Evolutionary conservation across 345 rosid genomes (phyloP), one percentile per base, ranked within the genome.

Genomic region (Combretum micranthum): DNA sequence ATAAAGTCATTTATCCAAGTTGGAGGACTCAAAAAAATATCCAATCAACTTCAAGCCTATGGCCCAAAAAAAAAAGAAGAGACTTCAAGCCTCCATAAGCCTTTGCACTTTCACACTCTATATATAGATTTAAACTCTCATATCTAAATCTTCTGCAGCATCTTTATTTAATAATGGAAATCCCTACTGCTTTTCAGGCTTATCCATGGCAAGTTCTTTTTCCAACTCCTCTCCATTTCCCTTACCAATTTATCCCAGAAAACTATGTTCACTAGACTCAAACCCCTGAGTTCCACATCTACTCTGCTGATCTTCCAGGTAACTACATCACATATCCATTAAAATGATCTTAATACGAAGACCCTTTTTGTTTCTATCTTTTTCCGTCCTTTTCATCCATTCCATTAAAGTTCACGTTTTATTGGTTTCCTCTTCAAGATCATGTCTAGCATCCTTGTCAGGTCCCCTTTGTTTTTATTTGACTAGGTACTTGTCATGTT

Each of bases 281-380:
- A 69, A 78, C 85, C 53, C 85, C 84, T 2, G 88, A 80, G 16
- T 80, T 78, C 65, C 93, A 84, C 62, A 44, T 83, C 62, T 90
- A 62, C 80, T 80, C 88, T 53, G 90, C 76, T 65, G 86, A 81
- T 62, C 82, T 83, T 42, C 95, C 90, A 16, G 95, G 90, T 80
- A 73, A 50, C 21, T 14, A 2, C n/a, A 18, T 12, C 16, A 12
- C 23, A 13, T 23, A 15, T 25, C n/a, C 12, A 25, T 2, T 4
- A 0, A 10, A 19, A n/a, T 20, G 16, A 37, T 25, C 12, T 21
- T 11, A 19, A n/a, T 15, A 37, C 21, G 15, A 9, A 13, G 15
- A 15, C 44, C 55, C 44, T 39, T 44, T 18, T 5, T n/a, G 13
- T 44, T 32, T 61, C 4, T 21, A 55, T 19, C 7, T 59, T 55